Conservation (phyloP, 805 yeast species). For the Osmozyma mogii region DNA sequence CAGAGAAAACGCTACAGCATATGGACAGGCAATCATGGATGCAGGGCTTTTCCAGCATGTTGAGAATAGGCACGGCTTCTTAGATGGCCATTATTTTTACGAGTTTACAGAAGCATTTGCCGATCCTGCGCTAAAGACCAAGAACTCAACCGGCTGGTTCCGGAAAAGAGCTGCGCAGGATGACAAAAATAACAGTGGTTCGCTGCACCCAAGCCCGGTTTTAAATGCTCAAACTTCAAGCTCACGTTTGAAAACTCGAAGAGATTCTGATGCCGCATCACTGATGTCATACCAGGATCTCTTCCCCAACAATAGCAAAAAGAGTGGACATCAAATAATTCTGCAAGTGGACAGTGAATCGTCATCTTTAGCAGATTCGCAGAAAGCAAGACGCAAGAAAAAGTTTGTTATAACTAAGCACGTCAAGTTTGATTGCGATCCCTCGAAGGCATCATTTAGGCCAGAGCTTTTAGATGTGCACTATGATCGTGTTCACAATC, state of each 20-base stretch:
- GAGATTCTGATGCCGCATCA: constrained; percentile 22
- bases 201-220: not conserved
- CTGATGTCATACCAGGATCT: constrained; percentile 18
- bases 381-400: constrained; percentile 15
- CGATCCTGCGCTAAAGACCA: constrained; percentile 19
- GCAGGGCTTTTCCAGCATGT: constrained; percentile 73
- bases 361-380: constrained; percentile 12
- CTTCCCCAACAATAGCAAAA: constrained; percentile 11
- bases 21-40: constrained; percentile 72
- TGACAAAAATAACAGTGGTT: not conserved
- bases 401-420: constrained; percentile 59
- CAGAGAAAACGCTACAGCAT: constrained; percentile 75
- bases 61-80: constrained; percentile 69
- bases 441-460: constrained; percentile 58
- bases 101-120: constrained; percentile 52
- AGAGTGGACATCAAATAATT: constrained; percentile 9
- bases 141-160: constrained; percentile 24
- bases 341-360: constrained; percentile 11
- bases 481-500: constrained; percentile 87
- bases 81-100: constrained; percentile 92
- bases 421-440: constrained; percentile 69
- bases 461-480: constrained; percentile 78
- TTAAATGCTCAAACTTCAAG: constrained; percentile 5
- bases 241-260: constrained; percentile 6
- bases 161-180: constrained; percentile 11